Evolutionary conservation across 352 stramenopile species (phyloP).

Genomic region (Halophytophthora polymorphica): DNA sequence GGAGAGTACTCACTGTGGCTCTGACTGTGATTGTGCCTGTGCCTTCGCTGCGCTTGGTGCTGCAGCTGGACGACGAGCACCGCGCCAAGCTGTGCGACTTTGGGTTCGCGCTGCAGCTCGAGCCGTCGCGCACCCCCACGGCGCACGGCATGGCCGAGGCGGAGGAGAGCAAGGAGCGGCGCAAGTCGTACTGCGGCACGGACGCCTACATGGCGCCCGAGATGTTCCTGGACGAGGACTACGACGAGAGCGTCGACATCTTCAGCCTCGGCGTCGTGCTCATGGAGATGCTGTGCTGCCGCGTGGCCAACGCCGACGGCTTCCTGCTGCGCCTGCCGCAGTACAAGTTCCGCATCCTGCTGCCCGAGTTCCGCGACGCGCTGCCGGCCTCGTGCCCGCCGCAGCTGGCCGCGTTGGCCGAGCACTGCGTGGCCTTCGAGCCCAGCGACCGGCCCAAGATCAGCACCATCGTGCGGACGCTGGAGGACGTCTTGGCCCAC

Average conservation of each 20-base stretch:
- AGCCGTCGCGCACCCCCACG: slow-evolving; percentile 20
- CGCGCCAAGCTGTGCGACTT: slow-evolving; percentile 84
- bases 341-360: slow-evolving; percentile 69
- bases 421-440: slow-evolving; percentile 79
- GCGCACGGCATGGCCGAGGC: slow-evolving; percentile 26
- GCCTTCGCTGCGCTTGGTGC: background rate
- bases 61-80: slow-evolving; percentile 58
- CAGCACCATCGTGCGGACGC: slow-evolving; percentile 35
- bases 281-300: slow-evolving; percentile 87
- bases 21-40: no score
- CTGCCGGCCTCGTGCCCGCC: slow-evolving; percentile 60
- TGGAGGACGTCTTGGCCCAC: slow-evolving; percentile 41
- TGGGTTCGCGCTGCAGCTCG: slow-evolving; percentile 78
- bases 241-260: slow-evolving; percentile 82
- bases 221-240: slow-evolving; percentile 85
- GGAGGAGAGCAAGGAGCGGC: slow-evolving; percentile 35
- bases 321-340: slow-evolving; percentile 83
- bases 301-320: slow-evolving; percentile 68
- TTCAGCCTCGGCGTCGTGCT: slow-evolving; percentile 86
- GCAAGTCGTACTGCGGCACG: slow-evolving; percentile 86
- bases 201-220: slow-evolving; percentile 84
- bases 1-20: no score
- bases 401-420: slow-evolving; percentile 51
- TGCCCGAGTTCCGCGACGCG: slow-evolving; percentile 62
- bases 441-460: slow-evolving; percentile 57